A percentile compares a stretch with the other conserved stretches of the same genome.
These are phyloP conservation scores for Phytophthora palmivora DNA, from an alignment of 352 stramenopile genomes.

Conservation along the genomic window DNA sequence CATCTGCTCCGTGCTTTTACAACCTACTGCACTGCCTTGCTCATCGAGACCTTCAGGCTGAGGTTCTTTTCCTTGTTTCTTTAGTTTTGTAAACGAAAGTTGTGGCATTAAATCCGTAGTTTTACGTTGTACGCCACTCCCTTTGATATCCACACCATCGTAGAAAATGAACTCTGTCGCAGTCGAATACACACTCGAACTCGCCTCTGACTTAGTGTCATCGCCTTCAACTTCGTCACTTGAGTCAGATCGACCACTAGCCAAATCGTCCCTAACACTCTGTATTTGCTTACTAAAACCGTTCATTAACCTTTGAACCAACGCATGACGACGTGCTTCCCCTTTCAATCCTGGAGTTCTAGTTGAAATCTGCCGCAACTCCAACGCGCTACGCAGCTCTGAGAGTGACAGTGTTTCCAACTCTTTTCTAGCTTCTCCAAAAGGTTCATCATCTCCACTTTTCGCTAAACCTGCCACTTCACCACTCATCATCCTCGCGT, in stretches of 20 bases:
- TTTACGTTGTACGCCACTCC: too few species aligned
- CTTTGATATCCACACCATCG: too few species aligned
- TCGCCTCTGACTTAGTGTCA: too few species aligned
- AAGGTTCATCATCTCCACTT: constrained; percentile 32
- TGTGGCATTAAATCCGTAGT: constrained; percentile 29
- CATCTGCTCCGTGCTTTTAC: constrained; percentile 32
- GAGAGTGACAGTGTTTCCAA: constrained; percentile 29
- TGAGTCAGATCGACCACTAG: too few species aligned
- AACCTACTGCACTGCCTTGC: neutral
- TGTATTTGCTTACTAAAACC: too few species aligned
- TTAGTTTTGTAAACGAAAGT: constrained; percentile 12
- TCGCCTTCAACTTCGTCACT: too few species aligned
- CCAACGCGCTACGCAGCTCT: constrained; percentile 47
- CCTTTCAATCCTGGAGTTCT: too few species aligned
- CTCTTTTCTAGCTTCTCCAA: neutral
- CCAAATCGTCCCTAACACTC: too few species aligned
- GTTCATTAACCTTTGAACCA: too few species aligned
- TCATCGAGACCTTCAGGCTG: neutral
- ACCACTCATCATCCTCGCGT: constrained; percentile 2
- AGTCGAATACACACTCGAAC: too few species aligned
- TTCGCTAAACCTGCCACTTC: neutral
- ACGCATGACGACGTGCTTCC: too few species aligned
- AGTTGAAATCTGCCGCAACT: constrained; percentile 41
- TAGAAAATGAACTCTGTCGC: too few species aligned
- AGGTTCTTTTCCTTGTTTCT: constrained; percentile 1